phyloP scores from a whole-genome alignment of 163 green algal genomes.

The Chlamydomonas reinhardtii region DNA sequence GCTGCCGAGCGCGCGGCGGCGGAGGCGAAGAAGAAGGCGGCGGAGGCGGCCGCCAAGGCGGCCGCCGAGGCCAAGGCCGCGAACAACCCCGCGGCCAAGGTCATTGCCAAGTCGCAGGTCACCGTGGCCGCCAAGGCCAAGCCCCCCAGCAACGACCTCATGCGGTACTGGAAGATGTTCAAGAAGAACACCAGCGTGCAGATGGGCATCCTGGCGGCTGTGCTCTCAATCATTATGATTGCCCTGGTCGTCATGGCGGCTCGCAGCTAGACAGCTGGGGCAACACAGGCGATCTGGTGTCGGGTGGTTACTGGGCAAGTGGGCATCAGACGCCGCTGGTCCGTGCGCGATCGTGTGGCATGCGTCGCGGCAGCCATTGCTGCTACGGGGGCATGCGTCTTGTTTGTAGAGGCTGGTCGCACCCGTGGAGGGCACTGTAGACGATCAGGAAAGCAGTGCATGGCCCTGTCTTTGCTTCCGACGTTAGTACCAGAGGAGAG shows the following conservation, averaged over 20 bases:
- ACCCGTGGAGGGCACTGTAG: no score
- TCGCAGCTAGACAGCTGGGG: neutral
- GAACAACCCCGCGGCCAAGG: conserved; percentile 37
- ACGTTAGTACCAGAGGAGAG: no score
- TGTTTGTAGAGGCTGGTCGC: no score
- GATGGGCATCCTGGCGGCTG: neutral
- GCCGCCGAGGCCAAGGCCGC: conserved; percentile 19
- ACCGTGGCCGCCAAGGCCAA: conserved; percentile 34
- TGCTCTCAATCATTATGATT: conserved; percentile 7
- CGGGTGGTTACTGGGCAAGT: no score
- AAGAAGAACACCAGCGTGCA: conserved; percentile 39
- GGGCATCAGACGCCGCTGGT: no score
- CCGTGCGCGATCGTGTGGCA: no score
- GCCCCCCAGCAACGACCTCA: conserved; percentile 9
- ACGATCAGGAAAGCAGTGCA: no score
- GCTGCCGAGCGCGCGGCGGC: conserved; percentile 6
- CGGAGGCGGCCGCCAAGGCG: conserved; percentile 6
- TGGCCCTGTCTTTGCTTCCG: no score
- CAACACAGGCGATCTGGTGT: no score
- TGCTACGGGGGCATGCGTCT: no score
- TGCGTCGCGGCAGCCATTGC: no score
- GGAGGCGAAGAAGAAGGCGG: conserved; percentile 15
- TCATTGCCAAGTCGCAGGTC: conserved; percentile 42
- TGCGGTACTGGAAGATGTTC: conserved; percentile 22
- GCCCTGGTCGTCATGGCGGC: neutral